Percentiles rank a stretch among this genome's conserved stretches.
These are phyloP conservation scores for Saccharomyces hybrid DNA, from an alignment of 1,139 yeast species.

Conservation along the genomic window DNA sequence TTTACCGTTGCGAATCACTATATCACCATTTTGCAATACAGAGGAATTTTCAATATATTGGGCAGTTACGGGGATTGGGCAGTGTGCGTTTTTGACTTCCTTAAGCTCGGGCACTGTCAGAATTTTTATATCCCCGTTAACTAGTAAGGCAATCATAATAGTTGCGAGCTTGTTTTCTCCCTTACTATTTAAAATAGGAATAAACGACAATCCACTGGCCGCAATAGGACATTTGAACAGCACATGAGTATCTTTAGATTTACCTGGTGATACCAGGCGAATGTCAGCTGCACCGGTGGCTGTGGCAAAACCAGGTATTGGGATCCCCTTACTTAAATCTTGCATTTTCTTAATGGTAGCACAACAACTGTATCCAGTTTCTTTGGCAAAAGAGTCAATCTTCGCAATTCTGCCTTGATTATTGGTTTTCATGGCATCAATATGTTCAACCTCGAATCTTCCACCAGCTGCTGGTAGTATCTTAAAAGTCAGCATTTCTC, in stretches of 20 bases:
- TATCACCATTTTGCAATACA: constrained; percentile 64
- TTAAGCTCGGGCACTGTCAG: constrained; percentile 47
- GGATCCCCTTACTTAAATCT: constrained; percentile 55
- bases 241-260: constrained; percentile 53
- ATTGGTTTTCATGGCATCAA: constrained; percentile 44
- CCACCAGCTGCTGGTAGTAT: constrained; percentile 63
- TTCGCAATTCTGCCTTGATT: constrained; percentile 43
- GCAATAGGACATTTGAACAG: constrained; percentile 42
- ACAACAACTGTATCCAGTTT: constrained; percentile 52
- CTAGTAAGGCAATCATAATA: constrained; percentile 37
- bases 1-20: constrained; percentile 50
- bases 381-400: constrained; percentile 54
- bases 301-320: constrained; percentile 56
- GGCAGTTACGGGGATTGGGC: constrained; percentile 39
- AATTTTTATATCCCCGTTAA: constrained; percentile 38
- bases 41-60: constrained; percentile 38
- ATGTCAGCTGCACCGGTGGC: constrained; percentile 56
- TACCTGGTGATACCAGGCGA: constrained; percentile 55
- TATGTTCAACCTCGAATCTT: constrained; percentile 54
- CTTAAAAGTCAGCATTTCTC: constrained; percentile 67
- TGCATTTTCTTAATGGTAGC: constrained; percentile 58
- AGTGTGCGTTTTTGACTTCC: constrained; percentile 38
- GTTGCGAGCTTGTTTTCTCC: constrained; percentile 35
- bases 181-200: constrained; percentile 18
- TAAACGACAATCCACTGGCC: constrained; percentile 51